These are phyloP conservation scores for Nemania sp. DNA, from an alignment of 2,329 filamentous ascomycete species.

Conservation along the genomic window DNA sequence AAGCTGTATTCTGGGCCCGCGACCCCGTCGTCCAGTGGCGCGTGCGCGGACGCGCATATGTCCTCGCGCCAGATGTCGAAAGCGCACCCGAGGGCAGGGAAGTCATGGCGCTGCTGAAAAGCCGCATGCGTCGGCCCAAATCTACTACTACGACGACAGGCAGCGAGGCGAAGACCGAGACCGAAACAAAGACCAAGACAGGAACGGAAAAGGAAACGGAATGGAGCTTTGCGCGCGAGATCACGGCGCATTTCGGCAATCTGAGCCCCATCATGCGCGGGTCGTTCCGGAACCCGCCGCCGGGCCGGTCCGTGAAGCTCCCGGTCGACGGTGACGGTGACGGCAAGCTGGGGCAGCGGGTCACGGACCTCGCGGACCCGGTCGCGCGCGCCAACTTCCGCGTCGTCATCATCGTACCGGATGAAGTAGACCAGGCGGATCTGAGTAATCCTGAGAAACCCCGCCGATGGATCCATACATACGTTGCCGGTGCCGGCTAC, in stretches of 20 bases:
- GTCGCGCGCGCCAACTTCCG: constrained; percentile 76
- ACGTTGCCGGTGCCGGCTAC: constrained; percentile 47
- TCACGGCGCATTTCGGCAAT: constrained; percentile 90
- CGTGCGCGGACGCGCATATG: constrained; percentile 73
- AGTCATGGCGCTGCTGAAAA: constrained; percentile 62
- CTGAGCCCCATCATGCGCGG: constrained; percentile 79
- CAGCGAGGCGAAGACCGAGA: no score
- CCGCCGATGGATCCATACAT: constrained; percentile 69
- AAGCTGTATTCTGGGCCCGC: constrained; percentile 71
- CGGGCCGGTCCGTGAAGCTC: constrained; percentile 63
- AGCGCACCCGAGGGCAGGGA: constrained; percentile 55
- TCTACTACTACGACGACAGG: constrained; percentile 15
- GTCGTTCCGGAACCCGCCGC: constrained; percentile 71
- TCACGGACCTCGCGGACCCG: constrained; percentile 70
- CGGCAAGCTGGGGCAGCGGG: constrained; percentile 61
- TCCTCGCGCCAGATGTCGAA: constrained; percentile 69
- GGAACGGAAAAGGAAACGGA: constrained; percentile 44
- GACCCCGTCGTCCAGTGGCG: constrained; percentile 80
- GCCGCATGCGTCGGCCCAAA: constrained; percentile 59
- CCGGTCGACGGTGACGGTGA: constrained; percentile 46
- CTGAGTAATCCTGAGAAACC: constrained; percentile 66
- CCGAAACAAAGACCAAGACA: constrained; percentile 30
- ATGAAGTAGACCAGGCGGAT: constrained; percentile 76
- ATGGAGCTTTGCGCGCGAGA: constrained; percentile 80
- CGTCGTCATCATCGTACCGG: constrained; percentile 78